phyloP scores from a whole-genome alignment of 345 rosid species.

The Gynandropsis gynandra region DNA sequence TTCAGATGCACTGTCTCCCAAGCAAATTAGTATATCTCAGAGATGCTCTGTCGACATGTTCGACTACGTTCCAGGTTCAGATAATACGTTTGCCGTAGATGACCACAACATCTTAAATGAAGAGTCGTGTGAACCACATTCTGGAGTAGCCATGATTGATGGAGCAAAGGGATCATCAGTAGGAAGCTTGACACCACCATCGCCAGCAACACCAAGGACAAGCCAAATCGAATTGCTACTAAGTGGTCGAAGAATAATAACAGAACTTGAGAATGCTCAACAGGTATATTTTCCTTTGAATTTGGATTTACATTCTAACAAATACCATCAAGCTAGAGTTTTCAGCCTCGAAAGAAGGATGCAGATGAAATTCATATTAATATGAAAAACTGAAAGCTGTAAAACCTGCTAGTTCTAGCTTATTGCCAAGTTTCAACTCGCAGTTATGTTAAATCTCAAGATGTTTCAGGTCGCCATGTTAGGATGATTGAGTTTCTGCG shows the following conservation, averaged over 20 bases:
- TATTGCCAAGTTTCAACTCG: no score
- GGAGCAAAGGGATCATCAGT: constrained; percentile 47
- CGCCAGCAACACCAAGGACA: constrained; percentile 69
- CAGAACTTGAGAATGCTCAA: constrained; percentile 74
- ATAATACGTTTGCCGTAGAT: constrained; percentile 42
- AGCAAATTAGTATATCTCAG: constrained; percentile 29
- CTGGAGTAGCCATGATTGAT: constrained; percentile 37
- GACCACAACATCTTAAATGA: constrained; percentile 40
- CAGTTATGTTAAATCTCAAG: no score
- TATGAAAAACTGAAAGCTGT: neutral
- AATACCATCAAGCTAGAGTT: constrained; percentile 6
- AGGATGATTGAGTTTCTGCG: neutral
- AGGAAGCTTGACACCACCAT: constrained; percentile 89
- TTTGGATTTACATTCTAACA: neutral
- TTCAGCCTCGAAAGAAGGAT: neutral
- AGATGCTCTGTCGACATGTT: constrained; percentile 53
- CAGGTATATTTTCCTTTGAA: constrained; percentile 44
- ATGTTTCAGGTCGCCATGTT: no score
- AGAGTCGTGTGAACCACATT: no score
- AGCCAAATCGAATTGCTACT: constrained; percentile 76
- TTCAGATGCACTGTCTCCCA: constrained; percentile 39
- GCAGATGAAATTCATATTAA: neutral
- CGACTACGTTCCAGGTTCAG: constrained; percentile 51
- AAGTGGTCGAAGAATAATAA: constrained; percentile 57
- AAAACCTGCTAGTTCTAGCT: neutral